Conservation (phyloP, 176 grass and related monocot genomes). For the Ensete glaucum region DNA sequence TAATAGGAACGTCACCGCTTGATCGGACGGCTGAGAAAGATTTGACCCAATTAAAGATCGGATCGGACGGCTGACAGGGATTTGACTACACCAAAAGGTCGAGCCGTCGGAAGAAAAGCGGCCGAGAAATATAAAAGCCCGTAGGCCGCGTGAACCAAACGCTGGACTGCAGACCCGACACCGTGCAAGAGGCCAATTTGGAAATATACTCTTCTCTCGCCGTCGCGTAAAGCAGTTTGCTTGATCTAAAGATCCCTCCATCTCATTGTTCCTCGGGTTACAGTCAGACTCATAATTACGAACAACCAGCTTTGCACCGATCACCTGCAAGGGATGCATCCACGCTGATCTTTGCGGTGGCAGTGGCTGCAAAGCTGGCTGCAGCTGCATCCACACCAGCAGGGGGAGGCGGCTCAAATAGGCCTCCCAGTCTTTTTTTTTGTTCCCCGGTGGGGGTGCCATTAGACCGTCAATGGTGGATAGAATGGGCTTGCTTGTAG, state of each 20-base stretch:
- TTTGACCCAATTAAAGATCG: neutral
- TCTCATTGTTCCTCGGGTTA: slow-evolving; percentile 76
- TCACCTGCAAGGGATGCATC: slow-evolving; percentile 75
- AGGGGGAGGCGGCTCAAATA: slow-evolving; percentile 32
- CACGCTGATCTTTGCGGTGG: slow-evolving; percentile 87
- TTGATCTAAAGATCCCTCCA: slow-evolving; percentile 87
- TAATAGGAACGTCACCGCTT: neutral
- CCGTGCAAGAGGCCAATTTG: too few species aligned
- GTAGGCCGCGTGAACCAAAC: neutral
- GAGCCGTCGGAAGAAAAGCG: neutral
- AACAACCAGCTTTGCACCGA: slow-evolving; percentile 64
- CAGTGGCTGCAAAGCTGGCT: slow-evolving; percentile 59
- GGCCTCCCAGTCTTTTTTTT: slow-evolving; percentile 25
- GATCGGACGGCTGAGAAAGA: neutral
- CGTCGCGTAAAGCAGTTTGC: too few species aligned
- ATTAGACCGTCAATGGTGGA: slow-evolving; percentile 32
- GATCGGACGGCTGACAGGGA: neutral
- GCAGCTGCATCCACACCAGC: slow-evolving; percentile 27
- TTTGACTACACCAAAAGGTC: neutral
- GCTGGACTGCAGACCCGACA: too few species aligned
- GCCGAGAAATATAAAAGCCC: neutral
- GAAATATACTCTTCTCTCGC: too few species aligned
- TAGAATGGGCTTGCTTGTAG: slow-evolving; percentile 44
- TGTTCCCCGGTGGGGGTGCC: slow-evolving; percentile 28
- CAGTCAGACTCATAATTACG: slow-evolving; percentile 52